Evolutionary conservation across 495 filamentous ascomycete species (phyloP).

Genomic region (Podospora sp.): DNA sequence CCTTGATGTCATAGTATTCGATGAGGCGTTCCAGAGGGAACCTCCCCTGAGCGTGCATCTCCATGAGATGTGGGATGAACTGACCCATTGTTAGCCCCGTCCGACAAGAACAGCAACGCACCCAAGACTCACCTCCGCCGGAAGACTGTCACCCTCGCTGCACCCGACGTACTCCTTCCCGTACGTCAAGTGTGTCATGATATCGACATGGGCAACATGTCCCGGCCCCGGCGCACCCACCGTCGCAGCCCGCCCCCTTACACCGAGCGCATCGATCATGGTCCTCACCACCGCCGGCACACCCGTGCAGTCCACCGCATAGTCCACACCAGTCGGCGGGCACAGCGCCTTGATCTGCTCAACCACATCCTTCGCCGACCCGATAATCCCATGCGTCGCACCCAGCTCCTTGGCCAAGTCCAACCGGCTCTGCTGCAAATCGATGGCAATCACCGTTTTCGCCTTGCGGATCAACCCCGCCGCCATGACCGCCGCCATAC

Average conservation of each 20-base stretch:
- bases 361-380: constrained; percentile 28
- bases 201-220: constrained; percentile 26
- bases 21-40: constrained; percentile 48
- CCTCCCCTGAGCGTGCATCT: constrained; percentile 44
- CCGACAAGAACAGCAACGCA: neutral
- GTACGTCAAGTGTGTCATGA: constrained; percentile 33
- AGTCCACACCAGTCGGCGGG: constrained; percentile 37
- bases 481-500: constrained; percentile 67
- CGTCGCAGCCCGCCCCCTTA: constrained; percentile 44
- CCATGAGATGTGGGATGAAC: constrained; percentile 26
- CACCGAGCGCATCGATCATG: constrained; percentile 39
- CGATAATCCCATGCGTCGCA: constrained; percentile 50
- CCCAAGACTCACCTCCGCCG: constrained; percentile 25
- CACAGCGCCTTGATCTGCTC: constrained; percentile 33
- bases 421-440: constrained; percentile 61
- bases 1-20: constrained; percentile 33
- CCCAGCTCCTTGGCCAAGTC: constrained; percentile 62
- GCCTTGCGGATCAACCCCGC: constrained; percentile 44
- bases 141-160: constrained; percentile 33
- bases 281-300: constrained; percentile 37
- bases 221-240: constrained; percentile 46
- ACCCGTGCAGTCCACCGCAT: constrained; percentile 48
- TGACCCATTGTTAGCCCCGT: neutral
- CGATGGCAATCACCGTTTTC: constrained; percentile 60
- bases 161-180: constrained; percentile 40